A percentile compares a stretch with the other conserved stretches of the same genome.
phyloP scores from a whole-genome alignment of 1,139 yeast species.

The Pichia sp. region DNA sequence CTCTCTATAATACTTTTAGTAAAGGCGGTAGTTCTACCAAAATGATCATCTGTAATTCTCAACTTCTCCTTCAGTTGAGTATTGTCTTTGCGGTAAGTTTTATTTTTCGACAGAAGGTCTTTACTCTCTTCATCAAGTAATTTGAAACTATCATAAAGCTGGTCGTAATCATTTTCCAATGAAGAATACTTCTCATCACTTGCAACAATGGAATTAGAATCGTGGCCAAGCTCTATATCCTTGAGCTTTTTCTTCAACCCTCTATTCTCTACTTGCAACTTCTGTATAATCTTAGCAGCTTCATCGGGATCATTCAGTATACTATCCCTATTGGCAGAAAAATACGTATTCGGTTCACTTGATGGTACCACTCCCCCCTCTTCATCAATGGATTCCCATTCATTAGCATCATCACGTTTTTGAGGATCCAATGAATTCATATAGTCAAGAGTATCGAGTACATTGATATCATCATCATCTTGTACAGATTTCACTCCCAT shows the following conservation, averaged over 20 bases:
- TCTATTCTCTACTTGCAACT: slow-evolving; percentile 12
- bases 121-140: slow-evolving; percentile 10
- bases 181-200: slow-evolving; percentile 8
- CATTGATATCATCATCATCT: background rate
- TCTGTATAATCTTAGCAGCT: slow-evolving; percentile 4
- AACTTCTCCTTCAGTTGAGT: slow-evolving; percentile 8
- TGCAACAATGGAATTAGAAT: slow-evolving; percentile 9
- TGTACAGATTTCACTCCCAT: slow-evolving; percentile 7
- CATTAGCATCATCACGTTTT: slow-evolving; percentile 6
- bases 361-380: slow-evolving; percentile 2
- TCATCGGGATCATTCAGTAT: no score
- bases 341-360: background rate
- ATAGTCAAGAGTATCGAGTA: background rate
- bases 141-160: slow-evolving; percentile 6
- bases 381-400: slow-evolving; percentile 13
- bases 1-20: slow-evolving; percentile 8
- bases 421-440: no score
- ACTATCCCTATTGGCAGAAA: no score
- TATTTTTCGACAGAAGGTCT: slow-evolving; percentile 10
- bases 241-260: slow-evolving; percentile 12
- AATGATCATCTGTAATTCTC: slow-evolving; percentile 15
- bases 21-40: slow-evolving; percentile 4
- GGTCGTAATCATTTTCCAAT: slow-evolving; percentile 9
- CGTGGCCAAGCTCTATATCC: slow-evolving; percentile 13
- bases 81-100: slow-evolving; percentile 10